These are phyloP conservation scores for Mycena vitilis DNA, from an alignment of 768 basidiomycete genomes.

Conservation along the genomic window DNA sequence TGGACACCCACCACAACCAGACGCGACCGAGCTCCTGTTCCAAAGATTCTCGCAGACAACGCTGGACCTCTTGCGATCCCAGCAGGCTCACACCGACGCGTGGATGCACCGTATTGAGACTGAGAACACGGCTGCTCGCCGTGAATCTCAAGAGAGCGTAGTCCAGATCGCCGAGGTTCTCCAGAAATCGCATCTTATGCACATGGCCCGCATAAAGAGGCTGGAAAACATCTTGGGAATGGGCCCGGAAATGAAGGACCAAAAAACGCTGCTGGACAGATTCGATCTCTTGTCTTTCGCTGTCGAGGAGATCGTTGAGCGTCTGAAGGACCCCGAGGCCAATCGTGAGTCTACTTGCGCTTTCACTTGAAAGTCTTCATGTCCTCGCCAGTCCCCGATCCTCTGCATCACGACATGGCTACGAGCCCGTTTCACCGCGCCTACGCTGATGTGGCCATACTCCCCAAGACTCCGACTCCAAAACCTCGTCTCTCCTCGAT, in stretches of 20 bases:
- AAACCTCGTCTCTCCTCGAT: constrained; percentile 6
- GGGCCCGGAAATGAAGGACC: constrained; percentile 29
- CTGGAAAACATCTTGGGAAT: constrained; percentile 37
- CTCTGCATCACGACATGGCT: constrained; percentile 28
- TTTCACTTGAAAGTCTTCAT: background rate
- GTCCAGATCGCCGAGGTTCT: constrained; percentile 31
- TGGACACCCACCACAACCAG: background rate
- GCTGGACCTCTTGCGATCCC: background rate
- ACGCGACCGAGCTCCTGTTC: background rate
- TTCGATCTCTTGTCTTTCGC: constrained; percentile 39
- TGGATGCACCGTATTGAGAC: constrained; percentile 29
- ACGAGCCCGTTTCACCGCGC: constrained; percentile 17
- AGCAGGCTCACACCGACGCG: constrained; percentile 14
- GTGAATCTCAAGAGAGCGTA: constrained; percentile 24
- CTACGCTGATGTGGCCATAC: constrained; percentile 19
- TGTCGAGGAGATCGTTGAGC: constrained; percentile 39
- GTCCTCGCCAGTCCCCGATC: constrained; percentile 13
- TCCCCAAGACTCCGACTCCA: constrained; percentile 16
- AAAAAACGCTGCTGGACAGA: constrained; percentile 30
- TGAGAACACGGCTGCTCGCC: constrained; percentile 26
- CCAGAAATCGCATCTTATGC: constrained; percentile 28
- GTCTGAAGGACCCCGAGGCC: constrained; percentile 39
- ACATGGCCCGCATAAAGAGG: constrained; percentile 32
- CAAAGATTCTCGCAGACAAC: constrained; percentile 4
- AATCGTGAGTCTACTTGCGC: constrained; percentile 28